Evolutionary conservation across 1,284 basidiomycete genomes (phyloP), one percentile per base, ranked within the genome.

Genomic region (Takashimella koratensis): DNA sequence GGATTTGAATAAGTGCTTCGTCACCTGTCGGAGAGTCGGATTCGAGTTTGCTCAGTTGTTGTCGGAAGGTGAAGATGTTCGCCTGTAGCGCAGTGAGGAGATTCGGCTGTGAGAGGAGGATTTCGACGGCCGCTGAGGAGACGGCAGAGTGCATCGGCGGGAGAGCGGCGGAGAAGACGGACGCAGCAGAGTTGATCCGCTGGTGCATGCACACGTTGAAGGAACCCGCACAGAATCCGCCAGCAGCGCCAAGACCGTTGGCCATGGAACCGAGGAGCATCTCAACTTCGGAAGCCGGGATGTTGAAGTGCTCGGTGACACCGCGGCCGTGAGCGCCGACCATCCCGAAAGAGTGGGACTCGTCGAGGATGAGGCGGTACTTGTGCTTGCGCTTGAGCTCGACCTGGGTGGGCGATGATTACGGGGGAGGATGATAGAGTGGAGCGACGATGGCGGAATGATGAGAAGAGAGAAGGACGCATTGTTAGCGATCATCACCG

Each of bases 351-450:
- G 93, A 96, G 68, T 90, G 84, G 56, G 84, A 86, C 76, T 99
- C 96, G 74, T 99, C 95, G 20, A 98, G 82, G 56, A 98, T 88
- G 52, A 98, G 79, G 16, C 96, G 85, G 76, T 94, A 98, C 77
- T 98, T 98, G 83, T 91, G 90, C 76, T 94, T 92, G 64, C 83
- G 79, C 80, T 97, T 98, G 55, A 98, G 81, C 71, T 97, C 93
- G 60, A 96, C 85, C 90, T 93, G 53, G 20, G 16, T 11, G 8
- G 25, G 26, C n/a, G n/a, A n/a, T n/a, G n/a, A n/a, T n/a, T n/a
- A n/a, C n/a, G n/a, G n/a, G n/a, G n/a, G n/a, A n/a, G 19, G 47
- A 60, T 60, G 30, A 36, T 22, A 45, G 10, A 13, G 42, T 43
- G 16, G 21, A 20, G 6, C 21, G 19, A 45, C 23, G 10, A 19